These are phyloP conservation scores for Clavariopsis aquatica DNA, from an alignment of 495 filamentous ascomycete genomes.

Conservation along the genomic window DNA sequence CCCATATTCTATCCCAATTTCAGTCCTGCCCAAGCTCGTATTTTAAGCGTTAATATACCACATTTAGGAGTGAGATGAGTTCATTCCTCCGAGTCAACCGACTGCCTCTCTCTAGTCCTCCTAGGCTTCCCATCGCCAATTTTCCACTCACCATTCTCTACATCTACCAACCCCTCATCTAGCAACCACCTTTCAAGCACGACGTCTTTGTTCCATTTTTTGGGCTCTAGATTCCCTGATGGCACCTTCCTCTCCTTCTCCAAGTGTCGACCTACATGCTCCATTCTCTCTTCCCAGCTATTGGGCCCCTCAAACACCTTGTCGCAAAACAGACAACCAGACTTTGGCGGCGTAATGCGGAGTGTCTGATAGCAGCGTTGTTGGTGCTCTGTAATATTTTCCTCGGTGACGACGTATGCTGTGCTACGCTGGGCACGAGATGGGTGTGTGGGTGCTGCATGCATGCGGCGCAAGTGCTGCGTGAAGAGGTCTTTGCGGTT, in stretches of 20 bases:
- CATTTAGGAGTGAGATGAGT: too few relatives aligned
- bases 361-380: constrained; percentile 60
- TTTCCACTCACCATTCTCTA: constrained; percentile 30
- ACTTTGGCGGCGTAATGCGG: constrained; percentile 61
- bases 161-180: constrained; percentile 50
- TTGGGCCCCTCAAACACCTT: constrained; percentile 59
- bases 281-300: constrained; percentile 83
- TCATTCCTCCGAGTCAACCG: too few relatives aligned
- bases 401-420: constrained; percentile 34
- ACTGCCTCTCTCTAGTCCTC: neutral
- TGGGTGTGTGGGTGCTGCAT: constrained; percentile 47
- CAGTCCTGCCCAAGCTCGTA: neutral
- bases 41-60: neutral
- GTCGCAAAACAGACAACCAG: constrained; percentile 69
- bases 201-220: constrained; percentile 50
- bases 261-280: constrained; percentile 84
- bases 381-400: constrained; percentile 50
- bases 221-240: constrained; percentile 37
- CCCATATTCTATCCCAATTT: neutral
- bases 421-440: neutral
- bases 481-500: constrained; percentile 94
- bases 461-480: constrained; percentile 93
- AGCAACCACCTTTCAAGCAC: constrained; percentile 56
- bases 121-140: constrained; percentile 37
- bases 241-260: constrained; percentile 53